Base-by-base conservation (phyloP, 177 flowering plant genomes). In the Vitis hybrid region DNA sequence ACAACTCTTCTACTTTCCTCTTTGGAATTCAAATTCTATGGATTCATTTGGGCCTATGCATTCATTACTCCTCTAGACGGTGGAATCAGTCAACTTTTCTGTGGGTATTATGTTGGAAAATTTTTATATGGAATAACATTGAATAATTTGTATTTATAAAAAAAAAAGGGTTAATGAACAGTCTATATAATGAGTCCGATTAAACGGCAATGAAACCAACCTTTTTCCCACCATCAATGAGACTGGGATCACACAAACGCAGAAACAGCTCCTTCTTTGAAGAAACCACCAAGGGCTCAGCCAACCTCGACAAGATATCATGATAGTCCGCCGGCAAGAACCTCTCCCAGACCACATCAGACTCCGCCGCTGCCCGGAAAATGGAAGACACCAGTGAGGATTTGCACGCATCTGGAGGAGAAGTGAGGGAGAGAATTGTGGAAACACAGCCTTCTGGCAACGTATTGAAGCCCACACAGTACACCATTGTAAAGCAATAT, bases 371-470 rank as follows among this genome's bases (percentile, higher is more conserved):
- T 0, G 68, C 75, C 2, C 78, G 74, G 21, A 89, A 73, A 1
- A 12, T 11, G 0, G 76, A n/a, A 0, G 86, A 83, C 13, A 86
- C 75, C 13, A 70, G 2, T 0, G 86, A 72, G 1, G 74, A 75
- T 11, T 70, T 62, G 62, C 86, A 82, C 0, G 82, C 86, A 51
- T 89, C 91, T 5, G 13, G 17, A 5, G 91, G 91, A 21, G 86
- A 67, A 0, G 88, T 80, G 64, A 79, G 70, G 1, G 88, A 82
- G 13, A 87, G 74, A 64, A 85, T 70, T 1, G 55, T 56, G 0
- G 81, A 51, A 1, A 89, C 55, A 67, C 87, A 84, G 8, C 70
- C 89, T 76, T 79, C 84, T 2, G 93, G 93, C 74, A 88, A 72
- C 21, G 11, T 2, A 60, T 68, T 62, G 55, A 78, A 65, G 50